A percentile compares a stretch with the other conserved stretches of the same genome.
phyloP scores from a whole-genome alignment of 2,329 filamentous ascomycete species.

The Colletotrichum cordylinicola region DNA sequence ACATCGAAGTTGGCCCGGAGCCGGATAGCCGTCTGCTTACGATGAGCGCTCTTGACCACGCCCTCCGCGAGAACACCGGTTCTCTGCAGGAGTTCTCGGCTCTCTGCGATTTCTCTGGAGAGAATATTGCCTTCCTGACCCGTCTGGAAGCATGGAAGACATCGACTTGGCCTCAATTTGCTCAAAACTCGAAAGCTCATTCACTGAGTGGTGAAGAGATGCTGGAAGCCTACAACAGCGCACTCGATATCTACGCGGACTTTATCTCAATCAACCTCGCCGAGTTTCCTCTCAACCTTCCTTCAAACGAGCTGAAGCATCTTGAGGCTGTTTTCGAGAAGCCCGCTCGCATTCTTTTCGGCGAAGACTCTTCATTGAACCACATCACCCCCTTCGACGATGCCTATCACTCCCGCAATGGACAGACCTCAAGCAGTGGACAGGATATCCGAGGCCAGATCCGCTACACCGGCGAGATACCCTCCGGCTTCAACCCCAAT shows the following conservation, averaged over 20 bases:
- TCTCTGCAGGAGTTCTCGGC: constrained; percentile 59
- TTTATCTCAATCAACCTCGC: constrained; percentile 53
- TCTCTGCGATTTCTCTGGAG: constrained; percentile 60
- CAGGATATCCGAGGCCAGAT: constrained; percentile 9
- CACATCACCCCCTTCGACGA: constrained; percentile 24
- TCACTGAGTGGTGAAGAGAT: background rate
- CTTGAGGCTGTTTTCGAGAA: constrained; percentile 49
- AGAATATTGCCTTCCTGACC: constrained; percentile 63
- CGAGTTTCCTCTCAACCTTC: constrained; percentile 57
- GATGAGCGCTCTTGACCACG: constrained; percentile 57
- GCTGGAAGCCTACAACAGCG: constrained; percentile 44
- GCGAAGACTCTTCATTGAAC: constrained; percentile 16
- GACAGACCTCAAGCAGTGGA: background rate
- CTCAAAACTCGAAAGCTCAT: background rate
- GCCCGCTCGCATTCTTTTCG: constrained; percentile 38
- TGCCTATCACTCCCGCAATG: background rate
- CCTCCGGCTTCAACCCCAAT: constrained; percentile 50
- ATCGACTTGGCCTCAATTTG: background rate
- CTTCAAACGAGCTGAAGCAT: constrained; percentile 43
- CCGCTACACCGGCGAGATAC: constrained; percentile 47
- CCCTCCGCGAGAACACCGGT: constrained; percentile 48
- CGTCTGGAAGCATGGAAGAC: constrained; percentile 51
- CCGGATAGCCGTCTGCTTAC: constrained; percentile 50
- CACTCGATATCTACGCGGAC: constrained; percentile 53
- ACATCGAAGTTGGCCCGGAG: constrained; percentile 5